phyloP scores from a whole-genome alignment of 1,284 basidiomycete species.

The Apiotrichum veenhuisii region DNA sequence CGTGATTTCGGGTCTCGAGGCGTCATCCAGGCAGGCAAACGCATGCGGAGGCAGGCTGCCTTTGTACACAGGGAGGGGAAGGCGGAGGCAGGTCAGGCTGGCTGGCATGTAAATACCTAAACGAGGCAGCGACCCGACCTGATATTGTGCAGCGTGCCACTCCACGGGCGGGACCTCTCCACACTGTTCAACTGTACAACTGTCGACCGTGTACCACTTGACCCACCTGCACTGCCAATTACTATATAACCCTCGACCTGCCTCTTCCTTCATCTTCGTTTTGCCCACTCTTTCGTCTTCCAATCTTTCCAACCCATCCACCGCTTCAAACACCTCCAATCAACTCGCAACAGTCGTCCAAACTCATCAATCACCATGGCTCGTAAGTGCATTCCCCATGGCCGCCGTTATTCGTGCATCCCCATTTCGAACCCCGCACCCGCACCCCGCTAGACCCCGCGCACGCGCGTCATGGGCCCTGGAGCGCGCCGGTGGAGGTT shows the following conservation, averaged over 20 bases:
- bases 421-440: no score
- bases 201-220: no score
- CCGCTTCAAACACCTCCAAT: neutral
- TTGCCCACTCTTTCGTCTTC: neutral
- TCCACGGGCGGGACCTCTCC: no score
- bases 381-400: neutral
- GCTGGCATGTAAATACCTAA: no score
- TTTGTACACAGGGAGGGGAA: no score
- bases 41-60: no score
- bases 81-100: no score
- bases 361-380: neutral
- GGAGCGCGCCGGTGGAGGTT: neutral
- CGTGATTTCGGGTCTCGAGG: no score
- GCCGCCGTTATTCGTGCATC: neutral
- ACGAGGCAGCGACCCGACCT: no score
- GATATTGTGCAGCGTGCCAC: no score
- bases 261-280: neutral
- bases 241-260: neutral
- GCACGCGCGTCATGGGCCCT: neutral
- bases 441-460: neutral
- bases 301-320: neutral
- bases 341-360: neutral
- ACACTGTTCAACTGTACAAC: no score
- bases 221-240: neutral
- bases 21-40: no score